These are phyloP conservation scores for Colletotrichum orbiculare DNA, from an alignment of 2,329 filamentous ascomycete genomes.

Conservation along the genomic window DNA sequence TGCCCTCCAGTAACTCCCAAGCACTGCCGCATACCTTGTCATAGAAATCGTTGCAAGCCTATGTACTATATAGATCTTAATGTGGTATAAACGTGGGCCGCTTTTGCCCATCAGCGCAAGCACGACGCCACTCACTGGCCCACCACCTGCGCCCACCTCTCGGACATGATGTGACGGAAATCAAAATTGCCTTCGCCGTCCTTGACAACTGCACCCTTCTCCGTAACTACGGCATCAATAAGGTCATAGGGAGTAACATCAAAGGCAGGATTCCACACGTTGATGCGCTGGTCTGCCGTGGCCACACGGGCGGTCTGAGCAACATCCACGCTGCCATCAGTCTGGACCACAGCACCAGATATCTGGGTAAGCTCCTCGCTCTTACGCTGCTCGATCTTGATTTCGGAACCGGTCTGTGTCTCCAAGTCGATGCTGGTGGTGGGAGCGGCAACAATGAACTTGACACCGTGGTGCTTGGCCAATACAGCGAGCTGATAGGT, in stretches of 20 bases:
- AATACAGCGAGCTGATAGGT: slow-evolving; percentile 95
- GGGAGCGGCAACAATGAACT: slow-evolving; percentile 94
- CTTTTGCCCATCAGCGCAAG: background rate
- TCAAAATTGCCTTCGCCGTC: slow-evolving; percentile 76
- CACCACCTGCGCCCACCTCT: slow-evolving; percentile 59
- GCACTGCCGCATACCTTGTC: background rate
- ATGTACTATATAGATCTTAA: slow-evolving; percentile 2
- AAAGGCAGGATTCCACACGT: slow-evolving; percentile 97
- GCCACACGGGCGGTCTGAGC: slow-evolving; percentile 76
- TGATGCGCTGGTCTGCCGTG: slow-evolving; percentile 81
- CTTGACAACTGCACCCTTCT: slow-evolving; percentile 88
- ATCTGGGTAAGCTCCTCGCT: slow-evolving; percentile 85
- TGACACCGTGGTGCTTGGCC: slow-evolving; percentile 86
- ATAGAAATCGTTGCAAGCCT: background rate
- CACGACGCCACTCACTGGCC: slow-evolving; percentile 7
- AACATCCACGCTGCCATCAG: slow-evolving; percentile 72
- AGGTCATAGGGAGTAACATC: slow-evolving; percentile 90
- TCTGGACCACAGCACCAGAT: slow-evolving; percentile 77
- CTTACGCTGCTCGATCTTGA: slow-evolving; percentile 91
- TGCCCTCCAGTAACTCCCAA: slow-evolving; percentile 49
- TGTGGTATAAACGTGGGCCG: background rate
- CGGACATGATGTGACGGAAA: slow-evolving; percentile 66
- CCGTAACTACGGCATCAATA: slow-evolving; percentile 95
- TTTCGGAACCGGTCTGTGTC: slow-evolving; percentile 80
- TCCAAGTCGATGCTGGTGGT: slow-evolving; percentile 92